Evolutionary conservation across 2,329 filamentous ascomycete genomes (phyloP), one percentile per base, ranked within the genome.

Genomic region (Helotiales sp.): DNA sequence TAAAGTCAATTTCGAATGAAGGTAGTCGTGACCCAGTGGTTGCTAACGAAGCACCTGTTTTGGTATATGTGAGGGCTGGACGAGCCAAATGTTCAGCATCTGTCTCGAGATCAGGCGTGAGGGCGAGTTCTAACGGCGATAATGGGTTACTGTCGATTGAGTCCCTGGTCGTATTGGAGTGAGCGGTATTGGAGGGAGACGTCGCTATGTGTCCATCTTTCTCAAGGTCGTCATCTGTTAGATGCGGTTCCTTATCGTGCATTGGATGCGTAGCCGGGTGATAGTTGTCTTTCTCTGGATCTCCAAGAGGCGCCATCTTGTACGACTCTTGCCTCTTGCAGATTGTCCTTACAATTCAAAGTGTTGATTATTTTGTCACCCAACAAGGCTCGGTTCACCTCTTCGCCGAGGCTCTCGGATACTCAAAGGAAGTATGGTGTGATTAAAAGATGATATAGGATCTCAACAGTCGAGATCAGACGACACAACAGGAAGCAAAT

Each of bases 1-100:
- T 81, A 70, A 90, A 92, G 67, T 88, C 85, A 54, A 93, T 81
- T 73, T 95, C 90, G 67, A 85, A 93, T 27, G 85, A 82, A 3
- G 84, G 79, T 2, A 76, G 73, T 44, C 73, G 68, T 2, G 78
- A 80, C 25, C 71, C 73, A 52, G 73, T 75, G 5, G 77, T 80
- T 9, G 73, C 73, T 30, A 75, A 67, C 1, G 78, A 79, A 2
- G 77, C 77, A 17, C 74, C 72, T 36, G 75, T 75, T 53, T 71
- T 72, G 10, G 74, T 70, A 40, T 75, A 63, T 5, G 71, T 72
- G 10, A 75, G 69, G 13, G 68, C 60, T 25, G 62, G 53, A 19
- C 71, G 72, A 29, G 71, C 74, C 31, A 69, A 63, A 46, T 72
- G 70, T 64, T 78, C 75, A 13, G 70, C 71, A 29, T 76, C 74